Percentiles rank a stretch among this genome's conserved stretches.
These are phyloP conservation scores for Dipteronia dyeriana DNA, from an alignment of 345 rosid genomes.

Conservation along the genomic window DNA sequence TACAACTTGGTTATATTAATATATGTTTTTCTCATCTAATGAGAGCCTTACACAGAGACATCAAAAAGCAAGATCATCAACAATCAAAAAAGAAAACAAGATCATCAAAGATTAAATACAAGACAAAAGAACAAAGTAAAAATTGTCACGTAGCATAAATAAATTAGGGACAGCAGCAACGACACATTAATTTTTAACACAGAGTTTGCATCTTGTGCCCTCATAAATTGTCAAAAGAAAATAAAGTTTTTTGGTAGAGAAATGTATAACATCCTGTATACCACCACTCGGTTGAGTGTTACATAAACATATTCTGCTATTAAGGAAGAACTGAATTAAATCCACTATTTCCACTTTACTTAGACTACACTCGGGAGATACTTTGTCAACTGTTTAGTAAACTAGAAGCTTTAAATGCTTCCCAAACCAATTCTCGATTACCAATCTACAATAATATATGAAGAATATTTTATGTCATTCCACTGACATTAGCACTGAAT, in stretches of 20 bases:
- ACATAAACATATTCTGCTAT: background rate
- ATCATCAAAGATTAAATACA: background rate
- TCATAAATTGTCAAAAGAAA: constrained; percentile 8
- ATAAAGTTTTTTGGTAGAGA: constrained; percentile 16
- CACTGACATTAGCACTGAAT: background rate
- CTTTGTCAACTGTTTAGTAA: background rate
- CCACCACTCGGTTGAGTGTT: constrained; percentile 84
- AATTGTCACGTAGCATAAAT: background rate
- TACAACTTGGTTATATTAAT: background rate
- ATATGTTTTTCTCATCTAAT: background rate
- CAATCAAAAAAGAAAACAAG: too few species aligned
- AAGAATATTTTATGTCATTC: constrained; percentile 1
- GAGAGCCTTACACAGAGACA: too few species aligned
- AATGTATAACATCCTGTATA: constrained; percentile 78
- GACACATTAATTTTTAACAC: background rate
- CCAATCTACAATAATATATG: background rate
- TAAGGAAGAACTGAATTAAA: background rate
- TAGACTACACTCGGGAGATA: background rate
- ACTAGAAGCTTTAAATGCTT: constrained; percentile 15
- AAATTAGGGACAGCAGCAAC: background rate
- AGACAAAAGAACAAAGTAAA: background rate
- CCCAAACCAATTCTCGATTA: constrained; percentile 5
- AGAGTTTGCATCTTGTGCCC: background rate
- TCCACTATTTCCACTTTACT: background rate
- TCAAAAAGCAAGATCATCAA: too few species aligned